Evolutionary conservation across 805 yeast species (phyloP).

Genomic region (Candida rishiriensis): DNA sequence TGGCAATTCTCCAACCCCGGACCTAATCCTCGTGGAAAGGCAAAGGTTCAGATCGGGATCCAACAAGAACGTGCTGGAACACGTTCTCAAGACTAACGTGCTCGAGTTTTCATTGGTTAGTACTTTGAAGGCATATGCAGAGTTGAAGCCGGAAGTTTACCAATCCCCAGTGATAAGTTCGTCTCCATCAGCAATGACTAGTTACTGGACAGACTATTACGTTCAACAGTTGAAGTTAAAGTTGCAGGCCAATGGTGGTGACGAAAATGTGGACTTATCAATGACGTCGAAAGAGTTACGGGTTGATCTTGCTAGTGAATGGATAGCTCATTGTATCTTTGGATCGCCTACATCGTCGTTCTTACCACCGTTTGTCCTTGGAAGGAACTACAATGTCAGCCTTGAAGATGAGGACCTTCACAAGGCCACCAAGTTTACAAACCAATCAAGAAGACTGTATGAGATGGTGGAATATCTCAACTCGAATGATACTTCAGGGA

Average conservation of each 20-base stretch:
- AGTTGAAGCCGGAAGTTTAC: slow-evolving; percentile 6
- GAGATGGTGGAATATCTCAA: slow-evolving; percentile 24
- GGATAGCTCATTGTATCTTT: slow-evolving; percentile 16
- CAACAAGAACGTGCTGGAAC: slow-evolving; percentile 42
- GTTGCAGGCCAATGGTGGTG: background rate
- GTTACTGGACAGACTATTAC: slow-evolving; percentile 23
- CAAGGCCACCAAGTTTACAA: slow-evolving; percentile 5
- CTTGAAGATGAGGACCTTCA: background rate
- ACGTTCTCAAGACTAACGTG: slow-evolving; percentile 47
- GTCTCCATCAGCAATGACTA: slow-evolving; percentile 28
- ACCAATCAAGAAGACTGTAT: slow-evolving; percentile 21
- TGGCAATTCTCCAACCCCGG: slow-evolving; percentile 23
- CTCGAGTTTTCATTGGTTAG: slow-evolving; percentile 45
- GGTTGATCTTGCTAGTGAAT: slow-evolving; percentile 23
- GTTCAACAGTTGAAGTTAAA: background rate
- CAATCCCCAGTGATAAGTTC: slow-evolving; percentile 12
- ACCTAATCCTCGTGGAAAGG: slow-evolving; percentile 46
- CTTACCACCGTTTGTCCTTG: background rate
- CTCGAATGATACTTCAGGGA: slow-evolving; percentile 11
- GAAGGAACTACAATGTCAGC: background rate
- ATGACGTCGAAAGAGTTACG: slow-evolving; percentile 20
- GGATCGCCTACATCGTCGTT: background rate
- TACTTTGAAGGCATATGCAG: slow-evolving; percentile 15
- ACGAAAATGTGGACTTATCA: background rate
- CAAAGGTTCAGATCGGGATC: slow-evolving; percentile 53